Base-by-base conservation (phyloP, 2,329 filamentous ascomycete genomes). In the Calonectria multiphialidica region DNA sequence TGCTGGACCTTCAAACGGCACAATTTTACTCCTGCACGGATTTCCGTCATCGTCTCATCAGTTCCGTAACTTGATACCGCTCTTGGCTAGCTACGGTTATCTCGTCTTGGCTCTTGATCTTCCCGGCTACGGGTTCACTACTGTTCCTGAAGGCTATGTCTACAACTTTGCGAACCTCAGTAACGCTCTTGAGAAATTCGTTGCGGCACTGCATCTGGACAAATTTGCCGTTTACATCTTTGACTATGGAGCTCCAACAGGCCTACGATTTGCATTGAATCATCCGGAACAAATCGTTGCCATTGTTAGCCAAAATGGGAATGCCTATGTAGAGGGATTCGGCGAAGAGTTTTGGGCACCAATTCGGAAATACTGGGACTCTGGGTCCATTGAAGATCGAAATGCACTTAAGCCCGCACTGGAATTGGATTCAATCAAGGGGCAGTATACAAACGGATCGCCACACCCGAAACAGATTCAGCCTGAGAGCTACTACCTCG, bases 201-300 rank as follows among this genome's bases (percentile, higher is more conserved):
- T 90, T 15, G 83, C 86, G 42, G 82, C 83, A 1, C 81, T 92
- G 10, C 71, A 81, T 3, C 82, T 91, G 42, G 72, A 76, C 16
- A 85, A 84, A 37, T 91, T 88, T 80, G 86, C 87, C 16, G 80
- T 90, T 33, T 93, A 91, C 80, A 86, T 92, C 73, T 92, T 92
- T 78, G 90, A 92, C 83, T 92, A 92, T 78, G 90, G 90, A 63
- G 89, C 90, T 0, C 90, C 91, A 0, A 84, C 85, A 0, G 90
- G 86, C 1, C 81, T 91, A 28, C 86, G 89, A 2, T 82, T 92
- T 2, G 90, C 90, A 0, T 83, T 91, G 2, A 74, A 85, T 50
- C 82, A 87, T 2, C 87, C 88, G 0, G 79, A 86, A 1, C 82
- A 83, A 13, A 82, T 92, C 66, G 82, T 83, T 44, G 88, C 88